Conservation (phyloP, 2,329 filamentous ascomycete species). For the Samsoniella hepiali region DNA sequence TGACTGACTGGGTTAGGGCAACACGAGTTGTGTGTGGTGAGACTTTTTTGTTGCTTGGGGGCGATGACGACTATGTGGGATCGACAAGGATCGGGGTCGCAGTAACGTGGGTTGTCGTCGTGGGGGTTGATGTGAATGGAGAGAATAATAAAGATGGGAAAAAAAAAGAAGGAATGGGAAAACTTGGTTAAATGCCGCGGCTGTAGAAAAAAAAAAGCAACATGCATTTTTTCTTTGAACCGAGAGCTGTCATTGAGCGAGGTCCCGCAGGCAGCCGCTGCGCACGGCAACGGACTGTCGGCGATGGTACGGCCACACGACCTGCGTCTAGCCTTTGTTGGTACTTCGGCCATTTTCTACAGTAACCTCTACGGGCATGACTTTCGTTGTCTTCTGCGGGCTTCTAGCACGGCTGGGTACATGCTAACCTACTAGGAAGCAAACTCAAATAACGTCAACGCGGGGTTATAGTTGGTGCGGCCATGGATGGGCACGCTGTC, state of each 20-base stretch:
- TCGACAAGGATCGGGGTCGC: background rate
- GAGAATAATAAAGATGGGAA: background rate
- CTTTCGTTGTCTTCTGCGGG: too few species aligned
- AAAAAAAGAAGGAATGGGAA: background rate
- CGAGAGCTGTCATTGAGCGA: conserved; percentile 14
- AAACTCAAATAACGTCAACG: conserved; percentile 10
- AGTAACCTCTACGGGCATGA: background rate
- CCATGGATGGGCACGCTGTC: too few species aligned
- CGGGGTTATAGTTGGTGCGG: background rate
- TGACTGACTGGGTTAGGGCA: background rate
- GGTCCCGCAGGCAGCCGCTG: conserved; percentile 8
- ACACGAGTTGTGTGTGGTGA: background rate
- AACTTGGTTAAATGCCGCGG: background rate
- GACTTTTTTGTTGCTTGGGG: background rate
- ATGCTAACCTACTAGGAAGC: too few species aligned
- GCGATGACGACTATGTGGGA: background rate
- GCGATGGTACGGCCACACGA: background rate
- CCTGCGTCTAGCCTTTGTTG: background rate
- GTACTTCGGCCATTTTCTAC: background rate
- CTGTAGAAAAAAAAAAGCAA: background rate
- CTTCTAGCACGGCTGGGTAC: too few species aligned
- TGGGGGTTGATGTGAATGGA: background rate
- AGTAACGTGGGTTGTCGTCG: background rate
- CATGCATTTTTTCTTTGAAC: background rate
- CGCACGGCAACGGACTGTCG: conserved; percentile 11